A percentile compares a stretch with the other conserved stretches of the same genome.
Evolutionary conservation across 768 basidiomycete species (phyloP).

Genomic region (Termitomyces sp.): DNA sequence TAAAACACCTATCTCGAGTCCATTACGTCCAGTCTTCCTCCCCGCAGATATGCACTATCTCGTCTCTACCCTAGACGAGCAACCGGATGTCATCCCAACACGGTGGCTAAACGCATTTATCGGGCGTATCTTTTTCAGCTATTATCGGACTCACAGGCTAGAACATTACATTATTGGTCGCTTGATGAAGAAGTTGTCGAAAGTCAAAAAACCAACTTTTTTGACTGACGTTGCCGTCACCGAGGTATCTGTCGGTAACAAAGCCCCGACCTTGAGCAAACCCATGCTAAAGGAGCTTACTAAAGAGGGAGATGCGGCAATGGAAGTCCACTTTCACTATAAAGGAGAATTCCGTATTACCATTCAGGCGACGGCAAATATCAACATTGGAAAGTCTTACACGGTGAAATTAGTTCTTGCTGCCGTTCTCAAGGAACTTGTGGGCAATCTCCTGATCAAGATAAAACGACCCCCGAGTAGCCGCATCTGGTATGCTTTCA

Average conservation of each 20-base stretch:
- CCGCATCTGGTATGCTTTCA: slow-evolving; percentile 96
- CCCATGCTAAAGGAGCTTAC: slow-evolving; percentile 99
- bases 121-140: slow-evolving; percentile 88
- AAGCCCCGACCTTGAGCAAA: slow-evolving; percentile 83
- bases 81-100: slow-evolving; percentile 95
- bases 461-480: slow-evolving; percentile 95
- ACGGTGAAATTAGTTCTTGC: slow-evolving; percentile 87
- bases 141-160: slow-evolving; percentile 77
- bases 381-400: slow-evolving; percentile 84
- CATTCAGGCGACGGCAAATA: slow-evolving; percentile 82
- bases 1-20: slow-evolving; percentile 53
- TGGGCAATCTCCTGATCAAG: slow-evolving; percentile 85
- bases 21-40: slow-evolving; percentile 62
- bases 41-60: slow-evolving; percentile 78
- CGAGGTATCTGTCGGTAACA: slow-evolving; percentile 84
- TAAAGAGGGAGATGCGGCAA: slow-evolving; percentile 84
- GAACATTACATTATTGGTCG: slow-evolving; percentile 83
- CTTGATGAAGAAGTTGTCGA: slow-evolving; percentile 90
- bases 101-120: slow-evolving; percentile 95
- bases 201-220: slow-evolving; percentile 85
- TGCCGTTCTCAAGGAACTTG: slow-evolving; percentile 80
- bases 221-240: slow-evolving; percentile 81
- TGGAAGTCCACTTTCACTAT: slow-evolving; percentile 82
- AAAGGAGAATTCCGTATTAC: slow-evolving; percentile 88
- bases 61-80: slow-evolving; percentile 81